Base-by-base conservation (phyloP, 164 flowering plant genomes). In the Tetracentron sinense region DNA sequence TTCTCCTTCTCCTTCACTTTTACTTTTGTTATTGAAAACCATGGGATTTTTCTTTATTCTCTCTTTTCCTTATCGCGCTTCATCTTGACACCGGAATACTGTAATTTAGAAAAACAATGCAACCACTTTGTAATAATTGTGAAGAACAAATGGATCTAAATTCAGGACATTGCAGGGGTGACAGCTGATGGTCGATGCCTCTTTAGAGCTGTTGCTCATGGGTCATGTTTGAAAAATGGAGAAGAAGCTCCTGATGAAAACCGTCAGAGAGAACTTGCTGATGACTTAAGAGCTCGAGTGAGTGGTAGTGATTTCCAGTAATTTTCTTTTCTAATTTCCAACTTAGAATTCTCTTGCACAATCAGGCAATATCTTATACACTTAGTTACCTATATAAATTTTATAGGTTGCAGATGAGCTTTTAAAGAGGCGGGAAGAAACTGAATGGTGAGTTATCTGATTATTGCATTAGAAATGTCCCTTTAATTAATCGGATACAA, bases 131-230 rank as follows among this genome's bases (percentile, higher is more conserved):
- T 10, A 59, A 28, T 21, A 20, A 26, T 26, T 49, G 28, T 30
- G 28, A 38, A 35, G 22, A 22, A n/a, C 52, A 62, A 44, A 11
- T 19, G 7, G 14, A 19, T 12, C 63, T 19, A 31, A 42, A 56
- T 19, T 35, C 0, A 8, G 58, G 26, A 21, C 12, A 16, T 49
- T 51, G 44, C 68, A 85, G 89, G 87, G 62, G 93, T 91, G 57
- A 72, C 67, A 21, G 90, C 88, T 12, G 97, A 91, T 73, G 97
- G 97, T 26, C 75, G 93, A 64, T 91, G 97, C 69, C 75, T 89
- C 22, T 91, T 91, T 46, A 88, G 97, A 81, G 97, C 97, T 49
- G 76, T 91, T 59, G 91, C 85, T 46, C 88, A 87, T 67, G 80
- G 88, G 56, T 80, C 76, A 25, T 84, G 93, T 67, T 77, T 91